Evolutionary conservation across 768 basidiomycete genomes (phyloP), one percentile per base, ranked within the genome.

Genomic region (Amanita brunnescens): DNA sequence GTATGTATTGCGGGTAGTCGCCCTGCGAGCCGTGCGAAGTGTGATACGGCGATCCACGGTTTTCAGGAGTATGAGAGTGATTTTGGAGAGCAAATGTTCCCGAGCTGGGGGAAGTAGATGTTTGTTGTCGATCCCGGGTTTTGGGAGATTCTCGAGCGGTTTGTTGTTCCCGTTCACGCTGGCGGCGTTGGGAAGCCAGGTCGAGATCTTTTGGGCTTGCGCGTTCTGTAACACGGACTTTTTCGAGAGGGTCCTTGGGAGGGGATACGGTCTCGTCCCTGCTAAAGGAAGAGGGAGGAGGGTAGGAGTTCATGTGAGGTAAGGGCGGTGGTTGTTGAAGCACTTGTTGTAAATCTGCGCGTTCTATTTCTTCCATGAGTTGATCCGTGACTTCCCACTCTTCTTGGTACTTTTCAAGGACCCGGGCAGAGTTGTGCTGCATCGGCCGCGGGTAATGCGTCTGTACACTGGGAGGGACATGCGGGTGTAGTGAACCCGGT

Each of bases 321-420:
- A 20, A 21, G 9, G 29, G 61, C 41, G 69, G 57, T 34, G 61
- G 61, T n/a, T n/a, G n/a, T n/a, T n/a, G n/a, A n/a, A n/a, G 76
- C 8, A 74, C 64, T 60, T 81, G 81, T 50, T 81, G 78, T 55
- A 78, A 65, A 63, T 85, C 81, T n/a, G 80, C 81, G 38, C 79
- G 76, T 60, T 87, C 85, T 54, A 86, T 83, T 55, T 86, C 82
- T 29, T 79, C 80, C 64, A 86, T 69, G 24, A 86, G 71, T 55
- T 86, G 81, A 32, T 79, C 78, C 0, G 84, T 84, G 73, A 87
- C 77, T 45, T 83, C 75, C 74, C 79, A 85, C 35, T 72, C 72
- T 37, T 79, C 64, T 37, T 78, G 75, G 59, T 75, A 80, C 51
- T 79, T 77, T 0, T 70, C 65, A 16, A 84, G 73, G 60, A 85